Base-by-base conservation (phyloP, 768 basidiomycete species). In the Mycena haematopus region DNA sequence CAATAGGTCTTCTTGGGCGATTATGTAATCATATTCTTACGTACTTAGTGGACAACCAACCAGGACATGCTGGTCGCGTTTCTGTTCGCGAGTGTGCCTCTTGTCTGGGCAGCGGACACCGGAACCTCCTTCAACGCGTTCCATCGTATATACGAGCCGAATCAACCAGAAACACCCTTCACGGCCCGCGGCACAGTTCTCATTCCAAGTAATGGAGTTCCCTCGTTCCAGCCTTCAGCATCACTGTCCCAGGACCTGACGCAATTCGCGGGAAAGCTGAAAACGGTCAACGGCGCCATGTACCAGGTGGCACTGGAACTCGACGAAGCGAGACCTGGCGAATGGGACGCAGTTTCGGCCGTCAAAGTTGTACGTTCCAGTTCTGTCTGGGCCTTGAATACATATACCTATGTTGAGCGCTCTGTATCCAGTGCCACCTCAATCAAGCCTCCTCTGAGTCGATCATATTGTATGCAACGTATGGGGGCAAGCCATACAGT, bases 251-350 rank as follows among this genome's bases (percentile, higher is more conserved):
- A 83, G 58, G 85, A 88, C 73, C 73, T 88, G 35, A 73, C 65
- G 45, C 68, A 78, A 13, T 83, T 86, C 68, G 69, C 80, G 45
- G 74, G 78, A 51, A 66, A 69, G 19, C 70, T 83, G 31, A 73
- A 79, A 27, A 55, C 71, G 40, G 58, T 76, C 31, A 77, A 74
- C 49, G 70, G 78, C 10, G 80, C 84, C 17, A 74, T 89, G 58
- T 93, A 93, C 74, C 91, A 93, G 76, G 75, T 93, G 49, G 89
- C 92, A 47, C 77, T 94, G 65, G 78, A 84, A 52, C 82, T 77
- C 40, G 77, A 76, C 24, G 72, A 80, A 58, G 67, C 67, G 40
- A 65, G 80, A 60, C 79, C 82, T 66, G 73, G 79, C 52, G 71
- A 80, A 65, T 88, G 85, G 82, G 81, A 82, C 69, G 74, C 85